A percentile compares a stretch with the other conserved stretches of the same genome.
Evolutionary conservation across 176 grass and related monocot genomes (phyloP).

Genomic region (Carex cristatella): DNA sequence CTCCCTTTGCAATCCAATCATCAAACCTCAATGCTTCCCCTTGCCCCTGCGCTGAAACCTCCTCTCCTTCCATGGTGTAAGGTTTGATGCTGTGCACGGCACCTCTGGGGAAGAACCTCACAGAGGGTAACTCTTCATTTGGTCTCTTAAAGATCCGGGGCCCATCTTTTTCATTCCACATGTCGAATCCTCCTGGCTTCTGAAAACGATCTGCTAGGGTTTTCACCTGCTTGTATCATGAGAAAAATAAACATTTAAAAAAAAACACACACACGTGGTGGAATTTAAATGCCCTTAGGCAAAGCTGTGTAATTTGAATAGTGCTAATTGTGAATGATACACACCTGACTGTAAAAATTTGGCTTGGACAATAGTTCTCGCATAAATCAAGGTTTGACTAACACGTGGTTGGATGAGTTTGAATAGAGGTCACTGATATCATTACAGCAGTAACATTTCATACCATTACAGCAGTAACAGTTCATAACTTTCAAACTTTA

Average conservation of each 20-base stretch:
- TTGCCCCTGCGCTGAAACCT: background rate
- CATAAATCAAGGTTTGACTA: background rate
- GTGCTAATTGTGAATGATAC: background rate
- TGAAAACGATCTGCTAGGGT: conserved; percentile 90
- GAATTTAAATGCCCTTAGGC: background rate
- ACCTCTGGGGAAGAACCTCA: conserved; percentile 81
- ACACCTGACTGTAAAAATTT: background rate
- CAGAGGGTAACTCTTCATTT: conserved; percentile 35
- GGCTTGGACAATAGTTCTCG: background rate
- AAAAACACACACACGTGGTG: background rate
- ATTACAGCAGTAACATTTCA: background rate
- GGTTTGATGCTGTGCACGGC: conserved; percentile 67
- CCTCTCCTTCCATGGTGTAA: conserved; percentile 13
- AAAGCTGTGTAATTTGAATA: background rate
- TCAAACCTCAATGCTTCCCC: conserved; percentile 24
- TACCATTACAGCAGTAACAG: background rate
- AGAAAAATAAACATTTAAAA: background rate
- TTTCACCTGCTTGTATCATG: conserved; percentile 41
- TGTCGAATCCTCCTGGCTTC: conserved; percentile 72
- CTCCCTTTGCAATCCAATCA: conserved; percentile 32
- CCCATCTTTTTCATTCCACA: conserved; percentile 92
- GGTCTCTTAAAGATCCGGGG: conserved; percentile 59
- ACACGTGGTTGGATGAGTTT: background rate
- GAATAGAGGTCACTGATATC: background rate
- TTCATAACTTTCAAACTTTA: background rate